Base-by-base conservation (phyloP, 768 basidiomycete species). In the Leccinum disarticulatum region DNA sequence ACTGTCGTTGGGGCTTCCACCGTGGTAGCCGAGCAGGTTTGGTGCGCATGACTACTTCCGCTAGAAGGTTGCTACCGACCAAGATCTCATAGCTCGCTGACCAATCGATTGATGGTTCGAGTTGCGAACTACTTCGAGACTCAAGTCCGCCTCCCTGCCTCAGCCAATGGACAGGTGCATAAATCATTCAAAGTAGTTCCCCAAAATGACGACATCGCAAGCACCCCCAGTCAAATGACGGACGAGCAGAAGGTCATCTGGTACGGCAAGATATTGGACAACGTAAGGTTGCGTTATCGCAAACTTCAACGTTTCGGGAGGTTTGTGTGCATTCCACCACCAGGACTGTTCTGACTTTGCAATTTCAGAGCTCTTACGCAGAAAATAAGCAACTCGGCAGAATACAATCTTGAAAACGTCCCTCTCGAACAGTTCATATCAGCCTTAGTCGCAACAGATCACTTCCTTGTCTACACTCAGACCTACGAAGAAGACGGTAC, bases 111-210 rank as follows among this genome's bases (percentile, higher is more conserved):
- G 38, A 91, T 96, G 82, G 87, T 92, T 56, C 88, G 96, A 41
- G 91, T 97, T 48, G 91, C 90, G 52, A 92, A 92, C 70, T 95
- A 92, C 72, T 98, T 98, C 70, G 94, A 98, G 62, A 91, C 90
- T 1, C 97, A 98, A 79, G 87, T 98, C 33, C 87, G 88, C 25
- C 83, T 90, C 11, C 89, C 90, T 14, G 76, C 79, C 3, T 78
- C 78, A n/a, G 73, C 69, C 19, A 78, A 73, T 71, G 67, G 64
- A 48, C 62, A 47, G 27, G 56, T 69, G 15, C 65, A 64, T 31
- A 68, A 73, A 61, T 66, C 67, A 14, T 58, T 67, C 19, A 76
- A 70, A 59, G 72, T 71, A 17, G 71, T 72, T 38, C 75, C 79
- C 41, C 76, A 76, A 61, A 73, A 68, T 48, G 74, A 76, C 43